phyloP scores from a whole-genome alignment of 1,284 basidiomycete genomes.

The Trametes hirsuta region DNA sequence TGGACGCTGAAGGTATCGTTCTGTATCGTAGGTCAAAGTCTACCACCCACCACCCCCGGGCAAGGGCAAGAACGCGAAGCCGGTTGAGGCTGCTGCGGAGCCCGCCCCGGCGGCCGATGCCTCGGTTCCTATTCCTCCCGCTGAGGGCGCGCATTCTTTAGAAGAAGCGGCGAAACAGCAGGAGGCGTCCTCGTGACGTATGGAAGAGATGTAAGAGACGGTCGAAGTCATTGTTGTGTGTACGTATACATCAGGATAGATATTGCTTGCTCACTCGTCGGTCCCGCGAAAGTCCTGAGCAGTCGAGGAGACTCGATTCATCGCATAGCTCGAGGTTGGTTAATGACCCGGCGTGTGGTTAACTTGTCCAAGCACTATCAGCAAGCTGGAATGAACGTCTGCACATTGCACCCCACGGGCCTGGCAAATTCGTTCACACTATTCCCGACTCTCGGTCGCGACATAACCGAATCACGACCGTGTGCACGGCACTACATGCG shows the following conservation, averaged over 20 bases:
- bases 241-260: conserved; percentile 2
- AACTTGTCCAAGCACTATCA: no score
- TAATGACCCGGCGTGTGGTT: no score
- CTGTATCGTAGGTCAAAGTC: conserved; percentile 45
- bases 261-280: not conserved
- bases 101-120: conserved; percentile 10
- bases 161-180: conserved; percentile 25
- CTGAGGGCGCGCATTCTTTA: conserved; percentile 14
- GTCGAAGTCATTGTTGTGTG: conserved; percentile 5
- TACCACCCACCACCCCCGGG: conserved; percentile 81
- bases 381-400: no score
- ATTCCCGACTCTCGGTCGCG: no score
- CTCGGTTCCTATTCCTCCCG: conserved; percentile 2
- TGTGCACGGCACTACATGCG: no score
- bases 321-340: no score
- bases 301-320: not conserved
- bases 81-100: conserved; percentile 23
- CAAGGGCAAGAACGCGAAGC: conserved; percentile 61
- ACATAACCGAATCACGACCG: no score
- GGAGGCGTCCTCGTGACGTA: conserved; percentile 5
- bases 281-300: conserved; percentile 36
- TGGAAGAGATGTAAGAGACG: not conserved
- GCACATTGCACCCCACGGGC: no score
- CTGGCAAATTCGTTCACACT: no score
- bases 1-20: not conserved